These are phyloP conservation scores for Phytophthora megakarya DNA, from an alignment of 352 stramenopile genomes.

Conservation along the genomic window DNA sequence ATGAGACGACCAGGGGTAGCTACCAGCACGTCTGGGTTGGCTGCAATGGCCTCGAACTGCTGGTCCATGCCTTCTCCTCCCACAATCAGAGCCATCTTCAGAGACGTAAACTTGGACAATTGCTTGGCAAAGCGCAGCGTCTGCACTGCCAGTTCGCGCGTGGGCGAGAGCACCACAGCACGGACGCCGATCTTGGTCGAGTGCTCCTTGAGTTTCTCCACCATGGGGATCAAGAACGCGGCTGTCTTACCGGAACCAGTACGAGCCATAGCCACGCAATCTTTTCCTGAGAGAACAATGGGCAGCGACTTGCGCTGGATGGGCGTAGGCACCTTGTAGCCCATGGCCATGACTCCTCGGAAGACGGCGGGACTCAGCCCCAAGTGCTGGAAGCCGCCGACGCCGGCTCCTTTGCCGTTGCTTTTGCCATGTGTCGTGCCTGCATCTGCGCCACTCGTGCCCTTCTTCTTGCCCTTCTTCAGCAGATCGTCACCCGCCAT, in stretches of 20 bases:
- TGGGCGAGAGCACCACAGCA: constrained; percentile 95
- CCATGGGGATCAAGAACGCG: constrained; percentile 97
- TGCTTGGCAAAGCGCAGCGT: constrained; percentile 92
- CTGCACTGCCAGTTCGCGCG: constrained; percentile 98
- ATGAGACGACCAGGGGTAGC: constrained; percentile 95
- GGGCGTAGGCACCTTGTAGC: constrained; percentile 97
- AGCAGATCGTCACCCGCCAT: constrained; percentile 78
- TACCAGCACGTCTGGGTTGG: constrained; percentile 94
- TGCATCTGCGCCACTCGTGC: constrained; percentile 16
- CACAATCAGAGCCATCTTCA: constrained; percentile 94
- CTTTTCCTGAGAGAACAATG: constrained; percentile 94
- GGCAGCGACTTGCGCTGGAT: constrained; percentile 99
- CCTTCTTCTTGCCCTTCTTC: constrained; percentile 58
- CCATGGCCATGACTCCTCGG: constrained; percentile 92
- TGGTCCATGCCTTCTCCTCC: constrained; percentile 98
- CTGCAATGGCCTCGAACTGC: constrained; percentile 96
- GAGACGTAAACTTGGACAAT: constrained; percentile 91
- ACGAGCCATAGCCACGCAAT: constrained; percentile 98
- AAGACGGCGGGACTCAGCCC: constrained; percentile 81
- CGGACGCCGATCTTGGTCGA: constrained; percentile 88
- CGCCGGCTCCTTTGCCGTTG: constrained; percentile 76
- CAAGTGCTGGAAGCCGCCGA: constrained; percentile 86
- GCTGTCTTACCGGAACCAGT: constrained; percentile 98
- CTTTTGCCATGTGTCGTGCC: constrained; percentile 74
- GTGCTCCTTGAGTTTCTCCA: constrained; percentile 97